Conservation (phyloP, 2,329 filamentous ascomycete genomes). For the Xylaria sp. region DNA sequence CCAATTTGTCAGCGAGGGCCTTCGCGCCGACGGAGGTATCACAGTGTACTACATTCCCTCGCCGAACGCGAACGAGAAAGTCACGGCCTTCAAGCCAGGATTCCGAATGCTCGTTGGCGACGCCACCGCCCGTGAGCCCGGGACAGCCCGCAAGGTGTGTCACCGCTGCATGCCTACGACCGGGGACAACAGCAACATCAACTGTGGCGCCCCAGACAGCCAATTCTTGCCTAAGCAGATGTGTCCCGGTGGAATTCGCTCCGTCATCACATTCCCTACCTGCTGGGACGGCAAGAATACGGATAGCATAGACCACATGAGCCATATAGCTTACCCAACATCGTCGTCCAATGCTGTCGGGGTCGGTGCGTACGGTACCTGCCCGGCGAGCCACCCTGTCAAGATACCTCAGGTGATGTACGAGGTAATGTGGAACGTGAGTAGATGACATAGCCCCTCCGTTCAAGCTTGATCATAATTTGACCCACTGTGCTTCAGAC, state of each 20-base stretch:
- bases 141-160: slow-evolving; percentile 43
- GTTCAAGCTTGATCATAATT: neutral
- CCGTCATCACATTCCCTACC: slow-evolving; percentile 59
- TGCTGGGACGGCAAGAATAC: slow-evolving; percentile 61
- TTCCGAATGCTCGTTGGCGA: slow-evolving; percentile 56
- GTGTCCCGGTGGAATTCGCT: slow-evolving; percentile 55
- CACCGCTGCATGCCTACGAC: slow-evolving; percentile 43
- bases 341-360: slow-evolving; percentile 40
- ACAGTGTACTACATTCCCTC: slow-evolving; percentile 41
- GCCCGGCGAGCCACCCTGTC: slow-evolving; percentile 56
- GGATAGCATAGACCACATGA: slow-evolving; percentile 54
- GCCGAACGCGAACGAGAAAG: slow-evolving; percentile 40
- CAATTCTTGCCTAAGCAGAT: slow-evolving; percentile 56
- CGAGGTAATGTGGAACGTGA: slow-evolving; percentile 60
- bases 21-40: slow-evolving; percentile 38
- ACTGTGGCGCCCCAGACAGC: slow-evolving; percentile 50
- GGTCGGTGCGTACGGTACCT: slow-evolving; percentile 46
- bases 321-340: slow-evolving; percentile 57
- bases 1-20: slow-evolving; percentile 37
- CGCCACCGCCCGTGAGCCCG: slow-evolving; percentile 32
- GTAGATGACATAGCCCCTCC: slow-evolving; percentile 7
- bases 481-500: slow-evolving; percentile 25
- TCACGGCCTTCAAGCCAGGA: slow-evolving; percentile 51
- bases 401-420: slow-evolving; percentile 59
- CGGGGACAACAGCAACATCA: slow-evolving; percentile 37